These are phyloP conservation scores for Pseudogymnoascus sp. DNA, from an alignment of 2,329 filamentous ascomycete genomes.

Conservation along the genomic window DNA sequence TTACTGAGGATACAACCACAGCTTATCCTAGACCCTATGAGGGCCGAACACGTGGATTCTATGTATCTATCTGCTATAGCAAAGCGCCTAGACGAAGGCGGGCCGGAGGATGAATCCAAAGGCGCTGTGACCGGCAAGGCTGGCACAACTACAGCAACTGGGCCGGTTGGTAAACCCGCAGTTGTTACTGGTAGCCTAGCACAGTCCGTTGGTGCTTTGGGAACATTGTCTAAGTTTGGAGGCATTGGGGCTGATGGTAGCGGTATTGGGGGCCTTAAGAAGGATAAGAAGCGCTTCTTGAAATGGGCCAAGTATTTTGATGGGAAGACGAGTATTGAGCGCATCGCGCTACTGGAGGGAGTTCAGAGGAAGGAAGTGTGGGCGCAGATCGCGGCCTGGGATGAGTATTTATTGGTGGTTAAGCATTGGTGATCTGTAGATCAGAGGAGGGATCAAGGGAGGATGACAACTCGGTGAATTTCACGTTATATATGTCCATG, in stretches of 20 bases:
- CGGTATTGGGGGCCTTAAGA: constrained; percentile 26
- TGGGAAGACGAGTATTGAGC: constrained; percentile 74
- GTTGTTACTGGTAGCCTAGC: constrained; percentile 13
- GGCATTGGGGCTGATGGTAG: neutral
- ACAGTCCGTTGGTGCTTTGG: neutral
- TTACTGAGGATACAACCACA: constrained; percentile 52
- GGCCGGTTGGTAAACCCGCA: constrained; percentile 1
- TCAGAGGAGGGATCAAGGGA: neutral
- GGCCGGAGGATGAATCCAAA: constrained; percentile 13
- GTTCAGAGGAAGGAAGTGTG: constrained; percentile 80
- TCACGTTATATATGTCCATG: neutral
- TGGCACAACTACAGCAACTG: neutral
- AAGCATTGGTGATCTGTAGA: constrained; percentile 54
- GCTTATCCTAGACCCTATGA: constrained; percentile 69
- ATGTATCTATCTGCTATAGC: constrained; percentile 59
- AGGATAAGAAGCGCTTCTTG: constrained; percentile 57
- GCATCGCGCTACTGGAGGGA: constrained; percentile 76
- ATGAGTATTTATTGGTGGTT: constrained; percentile 58
- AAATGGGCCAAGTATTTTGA: constrained; percentile 80
- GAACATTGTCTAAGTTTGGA: neutral
- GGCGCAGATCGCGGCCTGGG: constrained; percentile 54
- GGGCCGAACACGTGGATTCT: constrained; percentile 69
- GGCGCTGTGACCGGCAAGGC: neutral
- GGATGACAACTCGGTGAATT: neutral
- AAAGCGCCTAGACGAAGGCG: constrained; percentile 34